phyloP scores from a whole-genome alignment of 2,329 filamentous ascomycete species.

The Cytospora piceicola region DNA sequence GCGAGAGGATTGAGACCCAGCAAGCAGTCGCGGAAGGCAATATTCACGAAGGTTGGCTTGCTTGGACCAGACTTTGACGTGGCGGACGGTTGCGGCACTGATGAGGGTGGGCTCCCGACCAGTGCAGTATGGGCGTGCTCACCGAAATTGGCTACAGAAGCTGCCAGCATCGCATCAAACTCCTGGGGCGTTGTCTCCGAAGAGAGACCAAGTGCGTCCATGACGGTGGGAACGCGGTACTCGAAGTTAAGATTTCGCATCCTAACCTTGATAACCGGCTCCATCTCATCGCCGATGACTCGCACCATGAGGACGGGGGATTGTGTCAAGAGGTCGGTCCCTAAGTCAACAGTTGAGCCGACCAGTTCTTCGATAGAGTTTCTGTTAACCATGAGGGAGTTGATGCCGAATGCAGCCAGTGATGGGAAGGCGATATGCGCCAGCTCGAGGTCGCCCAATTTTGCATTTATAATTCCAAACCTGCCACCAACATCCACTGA shows the following conservation, averaged over 20 bases:
- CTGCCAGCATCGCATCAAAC: constrained; percentile 74
- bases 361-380: constrained; percentile 74
- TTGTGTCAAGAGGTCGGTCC: constrained; percentile 32
- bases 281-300: constrained; percentile 92
- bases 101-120: constrained; percentile 37
- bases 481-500: constrained; percentile 67
- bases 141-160: constrained; percentile 77
- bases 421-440: constrained; percentile 86
- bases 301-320: constrained; percentile 77
- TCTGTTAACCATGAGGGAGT: constrained; percentile 62
- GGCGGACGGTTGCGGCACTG: constrained; percentile 29
- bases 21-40: constrained; percentile 81
- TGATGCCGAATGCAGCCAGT: constrained; percentile 77
- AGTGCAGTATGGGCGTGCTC: constrained; percentile 62
- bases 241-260: constrained; percentile 84
- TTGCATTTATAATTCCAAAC: constrained; percentile 66
- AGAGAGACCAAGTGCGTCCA: constrained; percentile 75
- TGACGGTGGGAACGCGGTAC: constrained; percentile 82
- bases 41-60: constrained; percentile 69
- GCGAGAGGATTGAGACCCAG: constrained; percentile 83
- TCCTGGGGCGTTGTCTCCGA: constrained; percentile 72
- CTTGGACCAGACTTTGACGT: constrained; percentile 37
- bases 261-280: constrained; percentile 87
- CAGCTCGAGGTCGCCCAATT: constrained; percentile 66
- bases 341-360: constrained; percentile 49